These are phyloP conservation scores for Escovopsis weberi DNA, from an alignment of 2,329 filamentous ascomycete species.

Conservation along the genomic window DNA sequence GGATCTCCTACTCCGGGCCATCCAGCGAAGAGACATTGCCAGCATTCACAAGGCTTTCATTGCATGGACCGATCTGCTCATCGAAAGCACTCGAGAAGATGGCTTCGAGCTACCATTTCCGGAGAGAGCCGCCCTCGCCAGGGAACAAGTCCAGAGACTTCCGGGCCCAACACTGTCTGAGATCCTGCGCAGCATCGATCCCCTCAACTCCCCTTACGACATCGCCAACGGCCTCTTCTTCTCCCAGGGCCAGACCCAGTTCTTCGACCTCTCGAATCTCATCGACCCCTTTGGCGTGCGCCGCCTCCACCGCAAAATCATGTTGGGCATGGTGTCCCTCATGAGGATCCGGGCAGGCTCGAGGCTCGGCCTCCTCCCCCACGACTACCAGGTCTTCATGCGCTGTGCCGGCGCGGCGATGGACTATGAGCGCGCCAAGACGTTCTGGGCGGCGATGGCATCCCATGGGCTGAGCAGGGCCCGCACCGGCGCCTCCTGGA, in stretches of 20 bases:
- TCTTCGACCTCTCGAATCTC: constrained; percentile 20
- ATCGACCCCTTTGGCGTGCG: constrained; percentile 32
- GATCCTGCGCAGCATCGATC: constrained; percentile 47
- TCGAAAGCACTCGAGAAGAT: no score
- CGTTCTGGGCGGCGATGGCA: constrained; percentile 22
- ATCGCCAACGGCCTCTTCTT: constrained; percentile 26
- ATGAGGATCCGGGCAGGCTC: constrained; percentile 17
- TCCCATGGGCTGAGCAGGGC: constrained; percentile 12
- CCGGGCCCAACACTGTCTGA: constrained; percentile 46
- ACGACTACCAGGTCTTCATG: constrained; percentile 31
- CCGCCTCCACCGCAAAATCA: constrained; percentile 22
- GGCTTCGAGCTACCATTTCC: constrained; percentile 7
- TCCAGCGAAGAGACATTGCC: constrained; percentile 15
- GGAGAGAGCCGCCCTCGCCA: constrained; percentile 11
- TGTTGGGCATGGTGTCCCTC: constrained; percentile 21
- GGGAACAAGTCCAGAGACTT: constrained; percentile 23
- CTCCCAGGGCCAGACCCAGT: constrained; percentile 23
- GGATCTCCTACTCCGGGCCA: constrained; percentile 15
- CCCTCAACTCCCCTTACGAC: constrained; percentile 32
- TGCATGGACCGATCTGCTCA: constrained; percentile 14
- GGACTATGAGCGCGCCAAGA: constrained; percentile 19
- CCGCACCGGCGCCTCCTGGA: constrained; percentile 21
- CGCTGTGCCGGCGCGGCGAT: constrained; percentile 32
- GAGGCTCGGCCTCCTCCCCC: constrained; percentile 15
- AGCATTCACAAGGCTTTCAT: constrained; percentile 14